A percentile compares a stretch with the other conserved stretches of the same genome.
Conservation (phyloP, 129 eudicot species). For the Glebionis coronaria region DNA sequence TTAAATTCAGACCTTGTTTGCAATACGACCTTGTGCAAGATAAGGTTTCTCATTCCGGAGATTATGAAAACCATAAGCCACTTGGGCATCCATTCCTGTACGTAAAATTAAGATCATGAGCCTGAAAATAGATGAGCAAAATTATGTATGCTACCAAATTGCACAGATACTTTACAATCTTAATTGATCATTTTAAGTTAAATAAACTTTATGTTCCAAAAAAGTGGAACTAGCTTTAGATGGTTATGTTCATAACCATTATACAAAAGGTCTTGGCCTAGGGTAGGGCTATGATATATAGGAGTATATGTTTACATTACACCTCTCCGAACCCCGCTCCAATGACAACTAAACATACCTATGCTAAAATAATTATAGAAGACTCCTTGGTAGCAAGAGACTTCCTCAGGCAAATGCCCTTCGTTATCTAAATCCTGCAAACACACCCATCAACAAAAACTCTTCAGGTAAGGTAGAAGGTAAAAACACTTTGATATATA, state of each 20-base stretch:
- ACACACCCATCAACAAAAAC: slow-evolving; percentile 13
- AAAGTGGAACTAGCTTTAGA: no score
- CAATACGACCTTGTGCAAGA: slow-evolving; percentile 86
- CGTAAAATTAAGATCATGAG: slow-evolving; percentile 13
- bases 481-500: background rate
- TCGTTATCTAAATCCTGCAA: slow-evolving; percentile 57
- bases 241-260: no score
- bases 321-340: no score
- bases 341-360: slow-evolving; percentile 39
- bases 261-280: no score
- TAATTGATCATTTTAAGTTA: background rate
- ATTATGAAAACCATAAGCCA: slow-evolving; percentile 85
- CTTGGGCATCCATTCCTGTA: slow-evolving; percentile 98
- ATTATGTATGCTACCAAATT: background rate
- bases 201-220: background rate
- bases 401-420: slow-evolving; percentile 57
- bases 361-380: slow-evolving; percentile 91
- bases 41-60: slow-evolving; percentile 87
- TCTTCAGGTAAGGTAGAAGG: background rate
- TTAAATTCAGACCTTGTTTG: slow-evolving; percentile 68
- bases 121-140: background rate
- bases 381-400: slow-evolving; percentile 76
- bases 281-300: no score
- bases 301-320: no score
- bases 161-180: background rate